Percentiles rank a stretch among this genome's conserved stretches.
These are phyloP conservation scores for Lachancea fermentati DNA, from an alignment of 805 yeast genomes.

Conservation along the genomic window DNA sequence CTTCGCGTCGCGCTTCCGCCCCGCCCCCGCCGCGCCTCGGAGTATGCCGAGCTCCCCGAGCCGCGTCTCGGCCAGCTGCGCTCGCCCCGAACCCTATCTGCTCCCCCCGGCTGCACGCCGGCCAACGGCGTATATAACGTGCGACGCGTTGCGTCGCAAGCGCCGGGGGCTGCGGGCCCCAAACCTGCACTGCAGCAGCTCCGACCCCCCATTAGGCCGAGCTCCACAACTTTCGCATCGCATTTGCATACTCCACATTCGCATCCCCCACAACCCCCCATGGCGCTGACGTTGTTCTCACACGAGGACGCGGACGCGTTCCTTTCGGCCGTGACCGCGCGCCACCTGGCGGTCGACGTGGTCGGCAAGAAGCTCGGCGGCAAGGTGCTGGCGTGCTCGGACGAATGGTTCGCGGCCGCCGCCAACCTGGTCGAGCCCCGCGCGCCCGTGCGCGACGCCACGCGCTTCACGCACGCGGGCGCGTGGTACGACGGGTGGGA, in stretches of 20 bases:
- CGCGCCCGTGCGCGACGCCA: slow-evolving; percentile 75
- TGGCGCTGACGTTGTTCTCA: slow-evolving; percentile 2
- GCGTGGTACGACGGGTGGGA: slow-evolving; percentile 99
- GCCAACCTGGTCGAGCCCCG: slow-evolving; percentile 75
- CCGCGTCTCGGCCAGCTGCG: background rate
- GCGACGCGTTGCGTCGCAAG: background rate
- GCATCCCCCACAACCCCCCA: no score
- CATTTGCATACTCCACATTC: no score
- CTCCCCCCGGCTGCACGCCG: background rate
- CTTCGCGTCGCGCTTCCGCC: background rate
- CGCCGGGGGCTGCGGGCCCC: no score
- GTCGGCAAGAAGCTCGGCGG: slow-evolving; percentile 85
- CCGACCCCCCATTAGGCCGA: no score
- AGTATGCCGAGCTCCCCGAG: background rate
- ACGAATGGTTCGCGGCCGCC: slow-evolving; percentile 96
- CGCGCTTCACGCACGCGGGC: slow-evolving; percentile 74
- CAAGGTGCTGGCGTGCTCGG: slow-evolving; percentile 58
- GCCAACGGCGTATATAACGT: background rate
- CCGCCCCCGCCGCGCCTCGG: background rate
- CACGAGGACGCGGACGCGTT: slow-evolving; percentile 14
- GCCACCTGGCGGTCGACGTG: slow-evolving; percentile 47
- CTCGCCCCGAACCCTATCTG: background rate
- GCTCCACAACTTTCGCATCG: no score
- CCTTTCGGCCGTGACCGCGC: slow-evolving; percentile 10
- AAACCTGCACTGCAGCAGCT: no score